Evolutionary conservation across 108 stramenopile genomes (phyloP), one percentile per base, ranked within the genome.

Genomic region (Skeletonema potamos): DNA sequence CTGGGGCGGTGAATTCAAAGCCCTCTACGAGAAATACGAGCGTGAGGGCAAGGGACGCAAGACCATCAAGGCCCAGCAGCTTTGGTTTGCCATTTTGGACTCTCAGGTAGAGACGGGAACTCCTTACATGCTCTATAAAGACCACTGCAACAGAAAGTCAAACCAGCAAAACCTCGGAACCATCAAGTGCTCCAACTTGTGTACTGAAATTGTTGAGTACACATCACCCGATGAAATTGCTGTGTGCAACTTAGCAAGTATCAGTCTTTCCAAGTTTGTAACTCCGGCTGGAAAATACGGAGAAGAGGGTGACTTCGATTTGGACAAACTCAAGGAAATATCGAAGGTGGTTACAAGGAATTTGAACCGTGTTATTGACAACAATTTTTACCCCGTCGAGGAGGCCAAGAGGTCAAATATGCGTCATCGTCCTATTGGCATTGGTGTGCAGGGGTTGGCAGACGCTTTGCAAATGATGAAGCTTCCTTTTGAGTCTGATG

Each of bases 91-190:
- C 57, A 88, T 99, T 76, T 80, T 99, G 75, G 96, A 97, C 77
- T 87, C 93, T 13, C 99, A 99, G 87, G 95, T 98, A 36, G 99
- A 99, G 89, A 99, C 98, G 6, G 99, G 99, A 65, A 99, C 98
- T 43, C 99, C 99, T 36, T 99, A 99, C 91, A 99, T 99, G 96
- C 85, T 99, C 66, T 99, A 87, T 94, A 99, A 99, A 91, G 99
- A 99, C 78, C 89, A 93, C 46, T 98, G 97, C 88, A 99, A 99
- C 82, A 60, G 39, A 41, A 99, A 99, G 85, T 94, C 91, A 60
- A 99, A 99, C 83, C 99, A 99, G 84, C 76, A 99, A 73, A 97
- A 99, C 72, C 81, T 99, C 67, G 99, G 99, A 27, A 98, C 96
- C 37, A 99, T 99, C 81, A 92, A 92, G 63, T 96, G 90, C 79